Percentiles rank a stretch among this genome's conserved stretches.
Conservation (phyloP, 768 basidiomycete species). For the Hysterangium stoloniferum region DNA sequence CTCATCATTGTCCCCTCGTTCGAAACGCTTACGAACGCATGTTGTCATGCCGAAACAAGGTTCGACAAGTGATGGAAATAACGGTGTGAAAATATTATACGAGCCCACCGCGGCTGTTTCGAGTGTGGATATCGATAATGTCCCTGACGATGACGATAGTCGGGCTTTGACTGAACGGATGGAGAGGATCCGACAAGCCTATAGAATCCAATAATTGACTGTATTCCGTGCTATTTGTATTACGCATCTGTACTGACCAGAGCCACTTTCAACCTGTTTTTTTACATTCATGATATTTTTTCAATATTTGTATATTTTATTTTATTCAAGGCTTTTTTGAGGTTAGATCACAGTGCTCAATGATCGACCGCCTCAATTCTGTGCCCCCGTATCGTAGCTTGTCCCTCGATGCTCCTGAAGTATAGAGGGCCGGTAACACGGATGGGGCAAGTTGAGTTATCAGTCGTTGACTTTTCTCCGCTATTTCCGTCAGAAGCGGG, state of each 20-base stretch:
- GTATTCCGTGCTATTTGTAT: neutral
- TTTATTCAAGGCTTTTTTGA: no score
- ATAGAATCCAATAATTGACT: slow-evolving; percentile 3
- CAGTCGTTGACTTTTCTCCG: slow-evolving; percentile 38
- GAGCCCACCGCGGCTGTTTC: neutral
- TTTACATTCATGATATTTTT: no score
- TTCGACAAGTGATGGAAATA: neutral
- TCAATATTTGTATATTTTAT: no score
- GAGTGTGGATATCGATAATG: neutral
- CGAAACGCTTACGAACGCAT: neutral
- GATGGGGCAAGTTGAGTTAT: slow-evolving; percentile 49
- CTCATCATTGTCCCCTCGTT: neutral
- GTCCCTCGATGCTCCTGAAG: neutral
- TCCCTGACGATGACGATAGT: slow-evolving; percentile 9
- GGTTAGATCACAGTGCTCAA: neutral
- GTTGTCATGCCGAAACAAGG: neutral
- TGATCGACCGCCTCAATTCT: slow-evolving; percentile 5
- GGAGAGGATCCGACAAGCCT: slow-evolving; percentile 9
- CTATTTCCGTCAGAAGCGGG: slow-evolving; percentile 25
- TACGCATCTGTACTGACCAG: neutral
- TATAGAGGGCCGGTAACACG: slow-evolving; percentile 38
- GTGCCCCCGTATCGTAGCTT: neutral
- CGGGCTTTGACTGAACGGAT: slow-evolving; percentile 2
- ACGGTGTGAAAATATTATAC: slow-evolving; percentile 3
- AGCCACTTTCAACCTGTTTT: no score